These are phyloP conservation scores for Nyctanthes arbortristis DNA, from an alignment of 257 asterid species.

Conservation along the genomic window DNA sequence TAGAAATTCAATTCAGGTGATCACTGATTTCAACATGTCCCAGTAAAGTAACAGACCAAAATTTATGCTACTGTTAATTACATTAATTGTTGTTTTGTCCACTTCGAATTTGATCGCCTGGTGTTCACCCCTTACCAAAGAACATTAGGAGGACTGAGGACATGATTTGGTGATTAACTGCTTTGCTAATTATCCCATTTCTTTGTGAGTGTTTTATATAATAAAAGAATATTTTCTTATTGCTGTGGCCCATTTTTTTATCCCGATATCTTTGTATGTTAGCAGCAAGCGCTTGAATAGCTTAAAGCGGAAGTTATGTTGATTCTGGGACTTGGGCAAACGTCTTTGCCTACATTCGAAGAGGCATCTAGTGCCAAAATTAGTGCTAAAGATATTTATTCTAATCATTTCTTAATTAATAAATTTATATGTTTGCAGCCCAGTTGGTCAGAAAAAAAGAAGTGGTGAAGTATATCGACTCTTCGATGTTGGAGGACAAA, in stretches of 20 bases:
- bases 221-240: background rate
- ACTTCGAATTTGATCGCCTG: background rate
- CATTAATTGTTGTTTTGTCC: background rate
- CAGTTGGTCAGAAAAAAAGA: conserved; percentile 94
- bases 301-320: conserved; percentile 2
- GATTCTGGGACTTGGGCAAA: background rate
- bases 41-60: no score
- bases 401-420: background rate
- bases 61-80: background rate
- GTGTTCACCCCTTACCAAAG: background rate
- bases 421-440: conserved; percentile 62
- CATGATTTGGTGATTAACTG: background rate
- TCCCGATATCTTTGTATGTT: background rate
- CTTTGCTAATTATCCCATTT: background rate
- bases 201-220: background rate
- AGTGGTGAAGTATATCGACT: conserved; percentile 96
- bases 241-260: background rate
- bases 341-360: background rate
- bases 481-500: conserved; percentile 99
- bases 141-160: background rate
- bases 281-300: background rate
- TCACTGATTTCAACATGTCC: conserved; percentile 30
- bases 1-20: conserved; percentile 99
- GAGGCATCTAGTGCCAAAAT: no score
- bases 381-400: conserved; percentile 1